Base-by-base conservation (phyloP, 2,329 filamentous ascomycete species). In the Leptographium galeiforme region DNA sequence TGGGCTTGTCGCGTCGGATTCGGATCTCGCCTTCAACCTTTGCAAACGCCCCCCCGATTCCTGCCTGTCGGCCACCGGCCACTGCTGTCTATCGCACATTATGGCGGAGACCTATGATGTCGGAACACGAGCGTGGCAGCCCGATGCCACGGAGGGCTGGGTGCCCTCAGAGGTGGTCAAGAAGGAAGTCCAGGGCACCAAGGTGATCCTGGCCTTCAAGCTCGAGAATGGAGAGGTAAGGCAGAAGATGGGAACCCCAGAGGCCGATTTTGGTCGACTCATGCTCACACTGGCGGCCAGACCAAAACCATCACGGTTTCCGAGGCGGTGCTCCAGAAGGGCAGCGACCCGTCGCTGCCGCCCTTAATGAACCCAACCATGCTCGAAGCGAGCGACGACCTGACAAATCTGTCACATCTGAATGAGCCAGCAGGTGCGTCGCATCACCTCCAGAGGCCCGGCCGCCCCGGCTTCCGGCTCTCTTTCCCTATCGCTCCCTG, bases 331-430 rank as follows among this genome's bases (percentile, higher is more conserved):
- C 74, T 98, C 59, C 80, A 87, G 68, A 82, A 84, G 64, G 84
- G 84, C 66, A 86, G 82, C 64, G 84, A 90, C 70, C 73, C 84
- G 52, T 82, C 82, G 54, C 76, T 98, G 58, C 93, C 93, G 48
- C 93, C 93, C 50, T 71, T 98, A 63, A 97, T 97, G 89, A 98
- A 98, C 69, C 93, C 93, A 60, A 81, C 91, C 51, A 94, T 97
- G 82, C 85, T 98, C 61, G 93, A 98, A 78, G 93, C 93, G 62
- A 96, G 90, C 72, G 93, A 98, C 72, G 93, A 98, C 70, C 73
- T 98, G 63, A 98, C 93, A 59, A 97, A 95, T 68, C 70, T 98
- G 60, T 98, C 93, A 61, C 90, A 98, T 80, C 73, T 98, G 58
- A 98, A 98, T 73, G 93, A 98, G 70, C 93, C 93, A 65, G 93